Evolutionary conservation across 2,329 filamentous ascomycete species (phyloP), one percentile per base, ranked within the genome.

Genomic region (Neobulgaria alba): DNA sequence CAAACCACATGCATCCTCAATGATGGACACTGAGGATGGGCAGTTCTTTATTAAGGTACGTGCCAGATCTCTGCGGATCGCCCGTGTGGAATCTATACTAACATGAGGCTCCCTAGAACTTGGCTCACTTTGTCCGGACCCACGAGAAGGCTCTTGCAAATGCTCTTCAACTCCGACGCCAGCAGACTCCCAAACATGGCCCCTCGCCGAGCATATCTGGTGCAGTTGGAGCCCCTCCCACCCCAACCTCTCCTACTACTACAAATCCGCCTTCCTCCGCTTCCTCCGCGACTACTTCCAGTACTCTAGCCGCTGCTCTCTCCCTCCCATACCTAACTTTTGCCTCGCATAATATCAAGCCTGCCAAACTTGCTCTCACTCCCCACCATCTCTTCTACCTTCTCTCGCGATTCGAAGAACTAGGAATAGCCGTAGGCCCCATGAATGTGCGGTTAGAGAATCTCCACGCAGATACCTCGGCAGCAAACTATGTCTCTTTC

Each of bases 61-160:
- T 17, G 29, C 15, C 37, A 17, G n/a, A 26, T 35, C 32, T 14
- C 14, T 26, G 12, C 12, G 21, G 16, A 29, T 34, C 37, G 36
- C 37, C 36, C 5, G 9, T 32, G 29, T 34, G 19, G 32, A 7
- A 14, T 3, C 15, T 3, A 33, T 43, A 29, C 50, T 38, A 42
- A 47, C 38, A 33, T 17, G 18, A 40, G 12, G n/a, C 65, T 20
- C 39, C 29, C 45, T 62, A 95, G 90, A 92, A 94, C 73, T 75
- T 98, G 62, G 89, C 90, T 61, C 82, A 82, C 67, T 96, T 95
- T 66, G 88, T 98, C 66, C 87, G 89, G 49, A 95, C 88, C 41
- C 88, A 98, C 69, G 92, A 98, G 67, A 94, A 94, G 67, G 90
- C 89, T 29, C 77, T 98, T 49, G 92, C 92, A 60, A 96, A 96